Evolutionary conservation across 1,284 basidiomycete genomes (phyloP), one percentile per base, ranked within the genome.

Genomic region (Peniophora sp.): DNA sequence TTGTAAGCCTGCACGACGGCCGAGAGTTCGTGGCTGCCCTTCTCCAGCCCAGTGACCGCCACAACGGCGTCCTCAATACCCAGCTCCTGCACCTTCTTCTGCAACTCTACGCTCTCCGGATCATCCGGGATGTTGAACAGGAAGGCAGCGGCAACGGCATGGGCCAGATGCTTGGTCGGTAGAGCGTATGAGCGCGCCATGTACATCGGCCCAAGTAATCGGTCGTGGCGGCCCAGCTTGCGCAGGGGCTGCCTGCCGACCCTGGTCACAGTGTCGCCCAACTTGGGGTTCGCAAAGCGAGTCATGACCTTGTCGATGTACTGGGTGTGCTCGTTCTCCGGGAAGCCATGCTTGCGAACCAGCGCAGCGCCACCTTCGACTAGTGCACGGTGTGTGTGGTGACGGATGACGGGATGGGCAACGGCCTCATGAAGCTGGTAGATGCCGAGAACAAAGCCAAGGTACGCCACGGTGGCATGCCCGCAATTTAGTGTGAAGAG

Each of bases 401-500:
- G 36, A 18, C 47, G 36, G 47, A 64, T 56, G n/a, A 57, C 56
- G 8, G 46, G 10, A 54, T 64, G 61, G 2, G 42, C 54, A 34
- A 64, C 61, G 35, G 64, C 62, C n/a, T 55, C 57, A 54, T 65
- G 62, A 54, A 70, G 65, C 22, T 65, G 68, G 44, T 24, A 23
- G 35, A 60, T 51, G 46, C 60, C 62, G 43, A 62, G 54, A 47
- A 68, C 57, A 56, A 62, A 61, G 22, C 69, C 69, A 47, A 72
- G 65, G 60, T 70, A 72, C 3, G 68, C 68, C 39, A 61, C 57
- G 51, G 66, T 66, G 6, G 68, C 68, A 57, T 72, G 70, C 5
- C 69, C 70, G 49, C 63, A 64, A 56, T 72, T 72, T 47, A 72
- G 66, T 24, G 69, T 70, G 61, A 66, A 72, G 49, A 71, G 65